These are phyloP conservation scores for Trichosporon coremiiforme DNA, from an alignment of 1,284 basidiomycete species.

Conservation along the genomic window DNA sequence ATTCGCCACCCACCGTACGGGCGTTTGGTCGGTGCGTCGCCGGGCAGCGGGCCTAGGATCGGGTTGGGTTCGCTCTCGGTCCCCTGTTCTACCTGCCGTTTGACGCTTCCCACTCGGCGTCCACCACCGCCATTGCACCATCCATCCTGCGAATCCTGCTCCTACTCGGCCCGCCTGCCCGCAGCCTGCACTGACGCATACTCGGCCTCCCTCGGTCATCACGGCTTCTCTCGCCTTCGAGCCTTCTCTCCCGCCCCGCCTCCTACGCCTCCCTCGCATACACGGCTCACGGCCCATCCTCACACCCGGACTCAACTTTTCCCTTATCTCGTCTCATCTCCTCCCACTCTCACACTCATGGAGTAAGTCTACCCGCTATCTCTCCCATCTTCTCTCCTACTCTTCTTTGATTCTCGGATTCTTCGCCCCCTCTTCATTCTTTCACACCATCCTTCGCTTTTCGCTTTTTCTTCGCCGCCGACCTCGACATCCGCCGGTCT, in stretches of 20 bases:
- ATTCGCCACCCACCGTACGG: slow-evolving; percentile 8
- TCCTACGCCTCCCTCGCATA: too few species aligned
- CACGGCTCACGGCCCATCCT: slow-evolving; percentile 8
- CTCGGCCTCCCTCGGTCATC: slow-evolving; percentile 2
- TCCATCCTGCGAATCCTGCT: too few species aligned
- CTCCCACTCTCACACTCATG: slow-evolving; percentile 10
- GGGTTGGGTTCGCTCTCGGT: neutral
- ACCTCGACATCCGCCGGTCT: neutral
- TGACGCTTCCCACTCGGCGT: slow-evolving; percentile 11
- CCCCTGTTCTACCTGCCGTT: neutral
- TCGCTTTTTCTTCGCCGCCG: neutral
- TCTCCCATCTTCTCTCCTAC: neutral
- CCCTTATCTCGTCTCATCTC: neutral
- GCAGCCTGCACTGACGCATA: neutral
- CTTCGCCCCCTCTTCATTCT: neutral
- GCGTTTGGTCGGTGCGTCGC: neutral
- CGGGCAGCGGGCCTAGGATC: too few species aligned
- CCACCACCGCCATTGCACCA: neutral
- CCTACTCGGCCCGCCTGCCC: neutral
- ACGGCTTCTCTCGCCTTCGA: neutral
- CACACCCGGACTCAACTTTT: neutral
- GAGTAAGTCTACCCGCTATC: neutral
- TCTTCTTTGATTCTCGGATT: neutral
- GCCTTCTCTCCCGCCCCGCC: neutral
- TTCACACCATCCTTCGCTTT: neutral